phyloP scores from a whole-genome alignment of 164 flowering plant genomes.

The Vitis riparia region DNA sequence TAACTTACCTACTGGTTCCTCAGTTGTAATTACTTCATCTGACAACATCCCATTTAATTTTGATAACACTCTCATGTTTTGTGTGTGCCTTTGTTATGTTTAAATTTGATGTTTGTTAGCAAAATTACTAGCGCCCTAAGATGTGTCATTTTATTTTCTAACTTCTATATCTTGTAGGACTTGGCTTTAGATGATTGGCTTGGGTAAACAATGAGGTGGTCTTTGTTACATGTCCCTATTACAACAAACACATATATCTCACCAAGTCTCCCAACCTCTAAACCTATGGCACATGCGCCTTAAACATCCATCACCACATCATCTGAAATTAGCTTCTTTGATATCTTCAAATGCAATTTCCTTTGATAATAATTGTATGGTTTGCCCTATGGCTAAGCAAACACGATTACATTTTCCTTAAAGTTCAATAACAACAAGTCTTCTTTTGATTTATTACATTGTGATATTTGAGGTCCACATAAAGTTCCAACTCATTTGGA shows the following conservation, averaged over 20 bases:
- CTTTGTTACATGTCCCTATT: slow-evolving; percentile 13
- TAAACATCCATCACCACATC: too few species aligned
- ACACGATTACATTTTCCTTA: too few species aligned
- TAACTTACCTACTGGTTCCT: slow-evolving; percentile 2
- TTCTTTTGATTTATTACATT: slow-evolving; percentile 1
- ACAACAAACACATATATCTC: neutral
- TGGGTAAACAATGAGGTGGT: slow-evolving; percentile 14
- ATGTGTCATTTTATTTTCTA: slow-evolving; percentile 1
- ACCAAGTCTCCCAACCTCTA: slow-evolving; percentile 2
- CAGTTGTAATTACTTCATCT: neutral
- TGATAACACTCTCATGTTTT: neutral
- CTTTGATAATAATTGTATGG: too few species aligned
- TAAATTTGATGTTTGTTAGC: too few species aligned
- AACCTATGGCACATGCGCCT: neutral
- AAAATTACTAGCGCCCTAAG: neutral
- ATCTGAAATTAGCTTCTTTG: too few species aligned
- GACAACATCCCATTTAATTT: neutral
- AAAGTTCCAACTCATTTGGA: too few species aligned
- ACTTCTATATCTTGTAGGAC: slow-evolving; percentile 8
- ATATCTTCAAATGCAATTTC: too few species aligned
- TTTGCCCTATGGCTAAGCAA: too few species aligned
- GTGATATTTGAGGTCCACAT: neutral
- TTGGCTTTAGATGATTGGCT: slow-evolving; percentile 7
- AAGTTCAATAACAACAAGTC: too few species aligned
- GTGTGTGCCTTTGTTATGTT: neutral